Base-by-base conservation (phyloP, 345 rosid species). In the Excoecaria agallocha region DNA sequence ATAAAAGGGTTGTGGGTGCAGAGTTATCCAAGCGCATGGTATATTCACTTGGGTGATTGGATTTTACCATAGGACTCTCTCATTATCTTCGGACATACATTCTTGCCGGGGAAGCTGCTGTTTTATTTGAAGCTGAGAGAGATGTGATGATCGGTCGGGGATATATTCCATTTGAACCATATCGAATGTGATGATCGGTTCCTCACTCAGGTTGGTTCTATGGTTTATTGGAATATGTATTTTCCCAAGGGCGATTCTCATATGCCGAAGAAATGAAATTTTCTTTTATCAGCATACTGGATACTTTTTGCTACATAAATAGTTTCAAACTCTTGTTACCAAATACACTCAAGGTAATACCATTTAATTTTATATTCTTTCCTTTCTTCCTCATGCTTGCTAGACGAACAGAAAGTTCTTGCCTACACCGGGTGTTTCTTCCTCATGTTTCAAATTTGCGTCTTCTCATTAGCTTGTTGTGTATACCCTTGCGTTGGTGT, bases 21-120 rank as follows among this genome's bases (percentile, higher is more conserved):
- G 86, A 90, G 84, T 83, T 93, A 74, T 85, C 97, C 0, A 86
- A 88, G 86, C 86, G 86, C 74, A 89, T 89, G 86, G 88, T 88
- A 20, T 88, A 89, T 84, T 79, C 82, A 30, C 86, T 91, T 66
- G 83, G 79, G 70, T 91, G 79, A 84, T 72, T 25, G n/a, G 9
- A 54, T 76, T 70, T 46, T 57, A 15, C 20, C 9, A n/a, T 10
- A 43, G 19, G 67, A 43, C 9, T 22, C 15, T 54, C 50, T 22
- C 74, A 49, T 46, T 69, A 55, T 24, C 45, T 15, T 17, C 38
- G 12, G 63, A 49, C 12, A 43, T 25, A n/a, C 5, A 17, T 16
- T 54, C 19, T 25, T 25, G 48, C 56, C 12, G 13, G 13, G 56
- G 54, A 30, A 43, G 45, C n/a, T 6, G 19, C 20, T 17, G 54